phyloP scores from a whole-genome alignment of 352 stramenopile genomes.

The Phytophthora fragariae region DNA sequence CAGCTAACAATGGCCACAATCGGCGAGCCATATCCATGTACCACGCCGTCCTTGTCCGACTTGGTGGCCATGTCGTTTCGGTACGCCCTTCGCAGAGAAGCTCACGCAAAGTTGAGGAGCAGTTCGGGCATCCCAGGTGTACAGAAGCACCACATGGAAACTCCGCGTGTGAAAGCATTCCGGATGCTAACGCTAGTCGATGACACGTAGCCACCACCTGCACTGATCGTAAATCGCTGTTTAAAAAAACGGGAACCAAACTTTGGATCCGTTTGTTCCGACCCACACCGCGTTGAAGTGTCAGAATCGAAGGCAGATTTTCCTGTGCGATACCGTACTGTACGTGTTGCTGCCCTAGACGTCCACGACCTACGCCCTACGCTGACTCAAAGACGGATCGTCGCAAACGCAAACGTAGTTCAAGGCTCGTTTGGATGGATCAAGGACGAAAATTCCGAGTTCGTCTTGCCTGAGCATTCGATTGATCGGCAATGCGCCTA shows the following conservation, averaged over 20 bases:
- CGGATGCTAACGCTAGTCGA: conserved; percentile 1
- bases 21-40: neutral
- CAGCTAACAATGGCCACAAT: neutral
- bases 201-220: neutral
- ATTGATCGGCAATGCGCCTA: no score
- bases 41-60: conserved; percentile 26
- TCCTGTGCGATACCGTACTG: neutral
- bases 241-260: neutral
- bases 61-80: conserved; percentile 6
- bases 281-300: conserved; percentile 8
- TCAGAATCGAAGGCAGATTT: conserved; percentile 10
- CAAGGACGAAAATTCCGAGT: neutral
- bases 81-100: neutral
- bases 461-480: neutral
- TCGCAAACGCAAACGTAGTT: conserved; percentile 8
- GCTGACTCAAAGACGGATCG: neutral
- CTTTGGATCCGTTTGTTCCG: conserved; percentile 4
- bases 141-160: conserved; percentile 10
- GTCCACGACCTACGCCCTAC: neutral
- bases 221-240: neutral
- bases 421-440: conserved; percentile 9
- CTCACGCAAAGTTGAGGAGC: neutral
- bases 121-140: conserved; percentile 27
- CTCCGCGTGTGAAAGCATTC: conserved; percentile 2
- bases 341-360: neutral